Percentiles rank a stretch among this genome's conserved stretches.
phyloP scores from a whole-genome alignment of 1,284 basidiomycete species.

The Ceratobasidium sp. region DNA sequence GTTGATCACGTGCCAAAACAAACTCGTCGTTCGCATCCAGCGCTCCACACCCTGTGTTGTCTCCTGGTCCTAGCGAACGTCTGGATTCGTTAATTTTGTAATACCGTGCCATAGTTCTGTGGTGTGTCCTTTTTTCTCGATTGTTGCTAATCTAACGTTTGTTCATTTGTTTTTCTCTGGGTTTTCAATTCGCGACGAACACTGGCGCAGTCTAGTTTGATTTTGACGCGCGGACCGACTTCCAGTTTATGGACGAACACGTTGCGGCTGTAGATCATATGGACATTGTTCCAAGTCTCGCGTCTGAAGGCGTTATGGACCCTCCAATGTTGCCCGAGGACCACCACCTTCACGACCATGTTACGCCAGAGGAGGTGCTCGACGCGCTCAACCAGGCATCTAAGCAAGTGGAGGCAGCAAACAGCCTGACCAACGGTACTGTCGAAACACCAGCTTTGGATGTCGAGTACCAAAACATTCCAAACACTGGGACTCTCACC shows the following conservation, averaged over 20 bases:
- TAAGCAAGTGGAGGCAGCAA: neutral
- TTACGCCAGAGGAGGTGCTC: neutral
- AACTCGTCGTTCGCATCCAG: constrained; percentile 12
- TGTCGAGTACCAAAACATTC: too few species aligned
- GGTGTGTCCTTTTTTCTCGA: neutral
- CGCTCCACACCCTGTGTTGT: neutral
- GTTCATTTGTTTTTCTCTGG: neutral
- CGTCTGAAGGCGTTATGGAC: neutral
- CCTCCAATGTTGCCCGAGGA: neutral
- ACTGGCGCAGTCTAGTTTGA: neutral
- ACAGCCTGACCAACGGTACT: neutral
- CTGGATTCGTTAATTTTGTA: neutral
- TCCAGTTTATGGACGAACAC: neutral
- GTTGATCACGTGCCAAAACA: constrained; percentile 31
- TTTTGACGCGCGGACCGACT: constrained; percentile 9
- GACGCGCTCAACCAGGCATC: constrained; percentile 1
- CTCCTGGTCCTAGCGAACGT: neutral
- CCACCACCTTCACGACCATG: constrained; percentile 4
- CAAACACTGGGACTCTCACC: neutral
- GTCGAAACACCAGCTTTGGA: neutral
- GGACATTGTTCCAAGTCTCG: neutral
- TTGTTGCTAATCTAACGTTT: neutral
- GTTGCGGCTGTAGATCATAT: neutral
- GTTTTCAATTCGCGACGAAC: neutral
- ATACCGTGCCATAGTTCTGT: neutral